Conservation (phyloP, 2,329 filamentous ascomycete genomes). For the Colletotrichum noveboracense region DNA sequence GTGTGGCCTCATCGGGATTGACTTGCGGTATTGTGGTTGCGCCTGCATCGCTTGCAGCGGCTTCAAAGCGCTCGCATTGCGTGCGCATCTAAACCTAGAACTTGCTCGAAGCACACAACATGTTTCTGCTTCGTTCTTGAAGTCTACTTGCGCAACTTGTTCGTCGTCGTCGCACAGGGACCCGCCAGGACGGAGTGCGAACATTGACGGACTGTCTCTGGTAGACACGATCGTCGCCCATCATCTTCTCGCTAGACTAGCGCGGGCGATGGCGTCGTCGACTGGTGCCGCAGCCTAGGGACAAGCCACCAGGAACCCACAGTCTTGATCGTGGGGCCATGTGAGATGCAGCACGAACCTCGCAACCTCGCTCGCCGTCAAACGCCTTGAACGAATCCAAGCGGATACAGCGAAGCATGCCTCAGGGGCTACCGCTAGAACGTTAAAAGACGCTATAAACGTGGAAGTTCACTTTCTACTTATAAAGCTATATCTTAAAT, state of each 20-base stretch:
- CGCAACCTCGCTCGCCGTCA: too few species aligned
- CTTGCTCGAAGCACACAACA: slow-evolving; percentile 9
- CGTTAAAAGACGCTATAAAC: too few species aligned
- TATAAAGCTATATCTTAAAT: too few species aligned
- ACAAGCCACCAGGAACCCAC: slow-evolving; percentile 9
- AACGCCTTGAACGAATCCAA: too few species aligned
- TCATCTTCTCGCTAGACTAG: slow-evolving; percentile 4
- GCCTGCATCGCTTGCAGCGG: slow-evolving; percentile 6
- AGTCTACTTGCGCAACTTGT: not conserved
- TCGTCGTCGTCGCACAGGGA: not conserved
- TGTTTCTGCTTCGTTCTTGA: not conserved
- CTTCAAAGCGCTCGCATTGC: not conserved
- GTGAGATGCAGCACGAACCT: too few species aligned
- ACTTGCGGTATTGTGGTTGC: not conserved
- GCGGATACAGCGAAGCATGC: too few species aligned
- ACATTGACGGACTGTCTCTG: slow-evolving; percentile 2
- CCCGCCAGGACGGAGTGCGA: not conserved
- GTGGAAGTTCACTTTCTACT: too few species aligned
- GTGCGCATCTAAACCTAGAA: slow-evolving; percentile 11
- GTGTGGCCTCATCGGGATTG: slow-evolving; percentile 3
- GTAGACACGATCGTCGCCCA: not conserved
- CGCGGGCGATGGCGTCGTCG: slow-evolving; percentile 1
- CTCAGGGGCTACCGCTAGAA: too few species aligned
- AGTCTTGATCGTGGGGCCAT: slow-evolving; percentile 8
- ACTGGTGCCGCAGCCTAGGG: not conserved